Percentiles rank a stretch among this genome's conserved stretches.
Evolutionary conservation across 139 green algal genomes (phyloP).

Genomic region (Tetradesmus obliquus): DNA sequence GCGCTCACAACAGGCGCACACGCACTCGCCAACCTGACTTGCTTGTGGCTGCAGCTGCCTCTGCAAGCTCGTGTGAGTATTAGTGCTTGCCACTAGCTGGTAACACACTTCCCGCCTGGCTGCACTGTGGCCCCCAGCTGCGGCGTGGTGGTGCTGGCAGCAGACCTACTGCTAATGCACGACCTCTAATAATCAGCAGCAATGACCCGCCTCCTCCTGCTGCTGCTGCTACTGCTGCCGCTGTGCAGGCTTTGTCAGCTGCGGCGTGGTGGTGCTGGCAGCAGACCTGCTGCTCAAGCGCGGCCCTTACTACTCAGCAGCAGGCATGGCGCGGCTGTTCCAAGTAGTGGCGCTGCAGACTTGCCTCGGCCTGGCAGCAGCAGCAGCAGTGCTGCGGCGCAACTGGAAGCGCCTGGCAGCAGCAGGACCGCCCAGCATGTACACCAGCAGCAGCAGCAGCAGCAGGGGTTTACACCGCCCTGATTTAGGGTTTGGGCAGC

Average conservation of each 20-base stretch:
- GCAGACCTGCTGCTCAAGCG: slow-evolving; percentile 61
- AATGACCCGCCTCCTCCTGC: too few species aligned
- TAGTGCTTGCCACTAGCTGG: slow-evolving; percentile 53
- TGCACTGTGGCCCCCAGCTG: slow-evolving; percentile 47
- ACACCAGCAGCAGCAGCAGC: slow-evolving; percentile 14
- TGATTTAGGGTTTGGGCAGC: background rate
- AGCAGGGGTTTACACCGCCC: background rate
- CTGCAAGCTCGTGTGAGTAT: background rate
- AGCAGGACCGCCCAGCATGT: background rate
- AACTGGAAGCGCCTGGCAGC: slow-evolving; percentile 48
- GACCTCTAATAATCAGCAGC: too few species aligned
- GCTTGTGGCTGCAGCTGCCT: too few species aligned
- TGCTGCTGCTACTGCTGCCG: background rate
- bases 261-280: slow-evolving; percentile 59
- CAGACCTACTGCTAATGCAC: too few species aligned
- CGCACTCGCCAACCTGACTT: background rate
- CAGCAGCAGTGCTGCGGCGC: slow-evolving; percentile 35
- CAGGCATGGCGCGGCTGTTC: slow-evolving; percentile 51
- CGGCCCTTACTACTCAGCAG: slow-evolving; percentile 55
- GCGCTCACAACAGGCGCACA: slow-evolving; percentile 62
- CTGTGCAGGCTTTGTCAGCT: slow-evolving; percentile 62
- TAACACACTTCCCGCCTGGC: slow-evolving; percentile 48
- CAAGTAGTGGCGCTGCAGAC: slow-evolving; percentile 21
- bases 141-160: too few species aligned
- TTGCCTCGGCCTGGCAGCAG: slow-evolving; percentile 27